Evolutionary conservation across 2,329 filamentous ascomycete genomes (phyloP), one percentile per base, ranked within the genome.

Genomic region (Chaetomium olivaceum): DNA sequence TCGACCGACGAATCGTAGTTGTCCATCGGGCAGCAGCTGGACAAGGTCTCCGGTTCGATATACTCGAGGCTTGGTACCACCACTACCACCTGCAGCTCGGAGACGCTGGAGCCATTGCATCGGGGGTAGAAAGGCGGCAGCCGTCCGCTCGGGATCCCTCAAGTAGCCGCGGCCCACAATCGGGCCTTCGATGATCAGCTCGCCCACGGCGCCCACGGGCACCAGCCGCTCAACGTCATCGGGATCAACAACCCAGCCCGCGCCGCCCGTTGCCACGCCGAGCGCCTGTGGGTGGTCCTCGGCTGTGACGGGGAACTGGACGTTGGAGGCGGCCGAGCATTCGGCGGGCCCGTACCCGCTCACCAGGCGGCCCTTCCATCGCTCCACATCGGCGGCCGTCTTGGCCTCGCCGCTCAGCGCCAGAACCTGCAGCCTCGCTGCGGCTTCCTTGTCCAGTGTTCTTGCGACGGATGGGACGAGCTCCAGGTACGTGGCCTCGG

Each of bases 261-360:
- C 48, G 48, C 48, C 21, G 48, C 48, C 48, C 48, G 48, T 51
- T 21, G 48, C 48, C 48, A 25, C 48, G 48, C 48, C 48, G n/a
- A 51, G 48, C n/a, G 48, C 48, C 48, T 51, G 48, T 51, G 48
- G 48, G 48, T 51, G 48, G n/a, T 51, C 48, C 48, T 51, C 48
- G 48, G 48, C 48, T 19, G 21, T 51, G 48, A 51, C 48, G 48
- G 48, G 48, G n/a, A 51, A 51, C 48, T 51, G 48, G 48, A 51
- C 7, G 48, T 51, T 21, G 48, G 19, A 12, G 48, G n/a, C 5
- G 21, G 48, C 48, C 48, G 48, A 51, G 48, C 48, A 51, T 51
- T 51, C 48, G 48, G 48, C 48, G 9, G 48, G 48, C 48, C 48
- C 48, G 48, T 51, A 51, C 48, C 48, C 48, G n/a, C 48, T 51